phyloP scores from a whole-genome alignment of 1,284 basidiomycete species.

The Irpex lacteus region DNA sequence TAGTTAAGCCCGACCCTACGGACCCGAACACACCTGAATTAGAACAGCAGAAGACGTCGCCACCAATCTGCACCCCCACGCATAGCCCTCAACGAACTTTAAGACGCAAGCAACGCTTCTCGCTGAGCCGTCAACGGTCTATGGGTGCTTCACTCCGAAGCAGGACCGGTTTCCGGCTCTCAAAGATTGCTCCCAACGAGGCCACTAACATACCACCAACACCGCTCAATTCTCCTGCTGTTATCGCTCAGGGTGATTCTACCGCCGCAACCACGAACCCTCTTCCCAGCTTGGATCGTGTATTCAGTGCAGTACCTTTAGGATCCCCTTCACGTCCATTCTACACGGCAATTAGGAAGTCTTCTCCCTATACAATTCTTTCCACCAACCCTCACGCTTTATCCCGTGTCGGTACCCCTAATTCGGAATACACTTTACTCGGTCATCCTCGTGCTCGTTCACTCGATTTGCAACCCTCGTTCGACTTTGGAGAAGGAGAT shows the following conservation, averaged over 20 bases:
- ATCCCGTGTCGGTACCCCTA: slow-evolving; percentile 18
- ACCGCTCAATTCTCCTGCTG: neutral
- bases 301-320: slow-evolving; percentile 35
- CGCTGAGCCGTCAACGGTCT: slow-evolving; percentile 35
- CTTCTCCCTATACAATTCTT: slow-evolving; percentile 41
- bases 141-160: slow-evolving; percentile 33
- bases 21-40: neutral
- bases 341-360: slow-evolving; percentile 61
- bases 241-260: neutral
- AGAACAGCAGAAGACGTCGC: neutral
- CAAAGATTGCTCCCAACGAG: slow-evolving; percentile 17
- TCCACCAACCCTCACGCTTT: slow-evolving; percentile 24
- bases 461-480: neutral
- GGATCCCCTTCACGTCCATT: slow-evolving; percentile 57
- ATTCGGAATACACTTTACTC: neutral
- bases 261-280: neutral
- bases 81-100: slow-evolving; percentile 29
- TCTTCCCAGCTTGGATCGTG: slow-evolving; percentile 16
- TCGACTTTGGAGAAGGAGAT: neutral
- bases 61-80: neutral
- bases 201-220: neutral
- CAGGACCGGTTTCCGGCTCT: slow-evolving; percentile 16
- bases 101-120: slow-evolving; percentile 34
- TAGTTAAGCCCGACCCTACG: neutral
- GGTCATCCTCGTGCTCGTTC: neutral